phyloP scores from a whole-genome alignment of 2,329 filamentous ascomycete genomes.

The Fusarium austroafricanum region DNA sequence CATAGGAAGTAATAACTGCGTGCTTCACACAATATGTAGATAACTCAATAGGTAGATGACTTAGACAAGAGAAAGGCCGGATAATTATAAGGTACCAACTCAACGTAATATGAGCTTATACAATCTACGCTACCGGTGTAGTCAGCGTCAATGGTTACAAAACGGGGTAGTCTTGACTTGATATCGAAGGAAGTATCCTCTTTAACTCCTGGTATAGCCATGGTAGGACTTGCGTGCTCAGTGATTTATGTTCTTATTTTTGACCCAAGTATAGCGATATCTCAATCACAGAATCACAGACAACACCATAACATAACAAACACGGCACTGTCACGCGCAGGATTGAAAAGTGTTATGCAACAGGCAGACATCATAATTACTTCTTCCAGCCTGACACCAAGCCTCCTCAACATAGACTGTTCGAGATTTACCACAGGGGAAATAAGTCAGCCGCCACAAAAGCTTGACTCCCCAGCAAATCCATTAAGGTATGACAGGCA shows the following conservation, averaged over 20 bases:
- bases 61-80: background rate
- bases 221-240: too few relatives aligned
- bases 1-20: background rate
- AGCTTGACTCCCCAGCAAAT: background rate
- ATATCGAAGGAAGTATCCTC: too few relatives aligned
- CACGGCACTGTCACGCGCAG: background rate
- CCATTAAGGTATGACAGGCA: background rate
- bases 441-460: constrained; percentile 11
- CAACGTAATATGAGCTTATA: too few relatives aligned
- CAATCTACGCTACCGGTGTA: background rate
- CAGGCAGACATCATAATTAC: background rate
- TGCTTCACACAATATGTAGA: background rate
- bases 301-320: too few relatives aligned
- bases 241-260: too few relatives aligned
- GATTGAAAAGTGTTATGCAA: background rate
- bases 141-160: too few relatives aligned
- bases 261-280: too few relatives aligned
- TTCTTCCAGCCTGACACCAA: background rate
- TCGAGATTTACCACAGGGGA: constrained; percentile 1
- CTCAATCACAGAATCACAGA: too few relatives aligned
- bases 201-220: too few relatives aligned
- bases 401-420: background rate
- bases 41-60: too few relatives aligned
- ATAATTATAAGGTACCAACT: background rate
- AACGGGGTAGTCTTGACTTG: too few relatives aligned